These are phyloP conservation scores for Euphorbia lathyris DNA, from an alignment of 345 rosid genomes.

Conservation along the genomic window DNA sequence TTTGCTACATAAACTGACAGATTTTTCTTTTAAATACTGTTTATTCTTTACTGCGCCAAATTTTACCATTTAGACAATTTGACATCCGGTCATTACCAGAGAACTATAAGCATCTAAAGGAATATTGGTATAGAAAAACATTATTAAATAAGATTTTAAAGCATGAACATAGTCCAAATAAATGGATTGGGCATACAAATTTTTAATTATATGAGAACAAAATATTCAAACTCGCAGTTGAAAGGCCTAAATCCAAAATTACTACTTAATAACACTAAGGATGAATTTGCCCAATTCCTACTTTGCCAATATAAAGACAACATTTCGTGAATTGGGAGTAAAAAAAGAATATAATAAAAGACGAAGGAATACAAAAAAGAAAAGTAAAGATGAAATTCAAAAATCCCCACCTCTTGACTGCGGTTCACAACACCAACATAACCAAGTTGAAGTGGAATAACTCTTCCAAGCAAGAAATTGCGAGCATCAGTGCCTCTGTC, in stretches of 20 bases:
- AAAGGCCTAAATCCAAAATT: neutral
- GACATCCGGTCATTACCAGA: too few species aligned
- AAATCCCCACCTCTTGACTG: slow-evolving; percentile 53
- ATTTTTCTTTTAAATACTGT: too few species aligned
- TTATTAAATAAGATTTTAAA: too few species aligned
- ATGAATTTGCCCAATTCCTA: neutral
- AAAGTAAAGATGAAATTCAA: neutral
- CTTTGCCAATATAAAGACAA: neutral
- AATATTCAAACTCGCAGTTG: neutral
- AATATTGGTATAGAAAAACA: too few species aligned
- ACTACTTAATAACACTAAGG: too few species aligned
- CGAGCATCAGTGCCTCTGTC: slow-evolving; percentile 67
- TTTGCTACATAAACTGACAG: too few species aligned
- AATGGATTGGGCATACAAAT: too few species aligned
- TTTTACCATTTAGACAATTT: too few species aligned
- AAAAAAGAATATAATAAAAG: neutral
- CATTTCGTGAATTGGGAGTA: neutral
- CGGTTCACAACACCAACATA: slow-evolving; percentile 74
- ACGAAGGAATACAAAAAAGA: neutral
- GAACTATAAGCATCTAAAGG: too few species aligned
- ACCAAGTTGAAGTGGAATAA: slow-evolving; percentile 61
- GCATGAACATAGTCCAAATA: too few species aligned
- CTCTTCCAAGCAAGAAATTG: slow-evolving; percentile 57
- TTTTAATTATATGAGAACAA: too few species aligned
- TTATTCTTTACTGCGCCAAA: too few species aligned